Conservation (phyloP, 2,329 filamentous ascomycete genomes). For the Dothiorella sarmentorum region DNA sequence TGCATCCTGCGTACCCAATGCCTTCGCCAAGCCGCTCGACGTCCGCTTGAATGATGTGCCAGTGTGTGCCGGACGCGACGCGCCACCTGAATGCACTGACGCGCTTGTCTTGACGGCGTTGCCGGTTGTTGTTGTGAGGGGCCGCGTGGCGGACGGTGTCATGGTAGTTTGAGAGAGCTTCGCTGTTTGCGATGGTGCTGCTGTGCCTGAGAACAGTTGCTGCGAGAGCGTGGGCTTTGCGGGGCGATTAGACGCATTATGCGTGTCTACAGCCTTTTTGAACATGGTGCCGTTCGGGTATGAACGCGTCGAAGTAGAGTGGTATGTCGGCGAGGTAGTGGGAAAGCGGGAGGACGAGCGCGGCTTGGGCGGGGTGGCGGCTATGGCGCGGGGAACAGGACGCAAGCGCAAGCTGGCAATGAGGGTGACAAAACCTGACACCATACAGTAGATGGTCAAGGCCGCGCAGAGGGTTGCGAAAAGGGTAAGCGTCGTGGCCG, state of each 20-base stretch:
- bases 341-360: constrained; percentile 26
- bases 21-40: constrained; percentile 46
- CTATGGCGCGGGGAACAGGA: constrained; percentile 15
- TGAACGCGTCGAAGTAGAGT: not conserved
- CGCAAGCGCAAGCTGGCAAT: constrained; percentile 32
- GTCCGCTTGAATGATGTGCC: constrained; percentile 43
- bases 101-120: constrained; percentile 33
- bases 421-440: constrained; percentile 25
- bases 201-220: constrained; percentile 55
- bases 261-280: constrained; percentile 38
- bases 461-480: constrained; percentile 28
- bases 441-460: constrained; percentile 38
- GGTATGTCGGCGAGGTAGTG: constrained; percentile 2
- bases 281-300: constrained; percentile 33
- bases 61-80: constrained; percentile 2
- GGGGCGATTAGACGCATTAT: constrained; percentile 32
- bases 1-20: constrained; percentile 34
- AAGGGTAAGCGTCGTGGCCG: constrained; percentile 15
- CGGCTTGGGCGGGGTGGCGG: constrained; percentile 20
- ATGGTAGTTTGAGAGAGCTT: constrained; percentile 42
- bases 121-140: constrained; percentile 28
- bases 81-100: not conserved
- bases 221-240: constrained; percentile 36
- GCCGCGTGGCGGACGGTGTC: constrained; percentile 35
- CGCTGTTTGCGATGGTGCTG: constrained; percentile 43